A percentile compares a stretch with the other conserved stretches of the same genome.
These are phyloP conservation scores for Simplicillium sp. DNA, from an alignment of 2,329 filamentous ascomycete genomes.

Conservation along the genomic window DNA sequence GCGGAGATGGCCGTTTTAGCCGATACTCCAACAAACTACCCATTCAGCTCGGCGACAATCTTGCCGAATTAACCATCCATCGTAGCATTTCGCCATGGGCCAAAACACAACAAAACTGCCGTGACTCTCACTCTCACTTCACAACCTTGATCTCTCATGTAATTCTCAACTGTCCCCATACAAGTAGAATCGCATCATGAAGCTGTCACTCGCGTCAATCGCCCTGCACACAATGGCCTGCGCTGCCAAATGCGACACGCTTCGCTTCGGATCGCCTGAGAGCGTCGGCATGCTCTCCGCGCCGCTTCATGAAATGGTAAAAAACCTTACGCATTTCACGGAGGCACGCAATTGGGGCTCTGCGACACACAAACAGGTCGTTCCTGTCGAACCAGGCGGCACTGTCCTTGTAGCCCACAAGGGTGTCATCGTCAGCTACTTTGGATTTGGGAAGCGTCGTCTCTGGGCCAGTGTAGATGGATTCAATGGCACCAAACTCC, in stretches of 20 bases:
- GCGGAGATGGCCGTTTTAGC: too few relatives aligned
- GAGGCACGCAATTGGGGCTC: conserved; percentile 7
- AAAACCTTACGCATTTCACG: conserved; percentile 13
- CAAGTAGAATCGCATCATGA: not conserved
- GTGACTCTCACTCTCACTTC: too few relatives aligned
- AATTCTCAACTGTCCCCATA: too few relatives aligned
- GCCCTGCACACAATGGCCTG: not conserved
- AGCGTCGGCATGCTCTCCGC: conserved; percentile 20
- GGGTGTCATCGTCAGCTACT: conserved; percentile 14
- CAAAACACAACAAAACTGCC: too few relatives aligned
- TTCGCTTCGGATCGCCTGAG: conserved; percentile 6
- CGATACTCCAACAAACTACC: too few relatives aligned
- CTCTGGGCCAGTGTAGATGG: conserved; percentile 15
- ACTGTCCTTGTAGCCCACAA: conserved; percentile 12
- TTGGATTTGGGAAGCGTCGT: conserved; percentile 15
- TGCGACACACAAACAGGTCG: conserved; percentile 7
- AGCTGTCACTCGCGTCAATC: conserved; percentile 3
- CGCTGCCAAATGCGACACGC: conserved; percentile 1
- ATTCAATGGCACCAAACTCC: conserved; percentile 17
- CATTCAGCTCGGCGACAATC: too few relatives aligned
- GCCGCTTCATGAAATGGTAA: conserved; percentile 13
- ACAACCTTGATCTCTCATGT: too few relatives aligned
- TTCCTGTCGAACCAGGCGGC: conserved; percentile 16
- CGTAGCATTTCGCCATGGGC: too few relatives aligned
- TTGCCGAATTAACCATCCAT: too few relatives aligned